Conservation (phyloP, 1,284 basidiomycete genomes). For the Leccinum pseudoinsigne region DNA sequence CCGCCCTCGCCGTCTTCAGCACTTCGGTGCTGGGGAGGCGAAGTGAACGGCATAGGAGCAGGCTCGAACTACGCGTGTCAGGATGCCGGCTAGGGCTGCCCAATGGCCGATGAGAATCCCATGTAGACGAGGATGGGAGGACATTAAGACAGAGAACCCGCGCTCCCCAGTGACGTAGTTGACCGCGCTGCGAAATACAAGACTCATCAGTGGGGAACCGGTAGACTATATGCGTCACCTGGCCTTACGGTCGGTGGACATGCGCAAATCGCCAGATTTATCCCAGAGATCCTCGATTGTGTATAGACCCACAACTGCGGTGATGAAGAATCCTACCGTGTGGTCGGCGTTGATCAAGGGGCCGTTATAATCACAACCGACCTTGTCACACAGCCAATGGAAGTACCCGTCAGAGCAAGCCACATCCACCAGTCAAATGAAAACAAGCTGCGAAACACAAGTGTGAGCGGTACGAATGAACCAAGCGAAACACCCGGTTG, state of each 20-base stretch:
- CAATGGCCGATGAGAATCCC: conserved; percentile 17
- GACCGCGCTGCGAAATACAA: conserved; percentile 56
- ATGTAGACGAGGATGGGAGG: conserved; percentile 93
- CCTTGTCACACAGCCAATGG: conserved; percentile 96
- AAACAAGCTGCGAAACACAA: conserved; percentile 63
- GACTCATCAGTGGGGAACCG: conserved; percentile 10
- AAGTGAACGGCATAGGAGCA: too few relatives aligned
- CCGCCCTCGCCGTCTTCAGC: too few relatives aligned
- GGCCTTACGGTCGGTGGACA: conserved; percentile 70
- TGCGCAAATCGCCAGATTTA: conserved; percentile 94
- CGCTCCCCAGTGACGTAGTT: conserved; percentile 91
- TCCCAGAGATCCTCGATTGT: conserved; percentile 99
- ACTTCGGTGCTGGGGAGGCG: too few relatives aligned
- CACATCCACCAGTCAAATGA: conserved; percentile 97
- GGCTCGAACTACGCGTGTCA: too few relatives aligned
- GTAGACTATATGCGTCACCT: conserved; percentile 13
- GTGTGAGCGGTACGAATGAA: conserved; percentile 5
- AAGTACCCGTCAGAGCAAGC: conserved; percentile 87
- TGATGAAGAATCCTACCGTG: conserved; percentile 90
- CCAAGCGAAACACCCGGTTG: conserved; percentile 32
- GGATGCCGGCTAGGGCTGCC: too few relatives aligned
- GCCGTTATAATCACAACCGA: conserved; percentile 24
- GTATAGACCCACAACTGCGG: conserved; percentile 92
- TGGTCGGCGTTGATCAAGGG: background rate
- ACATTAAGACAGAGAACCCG: conserved; percentile 86